Evolutionary conservation across 2,329 filamentous ascomycete species (phyloP), one percentile per base, ranked within the genome.

Genomic region (Calonectria hawksworthii): DNA sequence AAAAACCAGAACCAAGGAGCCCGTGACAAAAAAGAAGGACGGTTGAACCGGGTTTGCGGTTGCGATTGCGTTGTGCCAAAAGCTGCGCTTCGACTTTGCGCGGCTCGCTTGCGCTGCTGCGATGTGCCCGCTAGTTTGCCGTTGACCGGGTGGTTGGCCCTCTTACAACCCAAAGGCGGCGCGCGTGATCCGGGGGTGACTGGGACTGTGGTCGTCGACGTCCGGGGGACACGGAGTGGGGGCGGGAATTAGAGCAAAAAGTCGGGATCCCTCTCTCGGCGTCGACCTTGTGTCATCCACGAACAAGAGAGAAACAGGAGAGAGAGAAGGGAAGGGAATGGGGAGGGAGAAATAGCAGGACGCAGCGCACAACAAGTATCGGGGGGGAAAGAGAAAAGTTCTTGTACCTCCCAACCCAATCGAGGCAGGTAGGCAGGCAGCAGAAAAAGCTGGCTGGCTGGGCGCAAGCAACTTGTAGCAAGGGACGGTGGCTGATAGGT

Each of bases 281-380:
- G 67, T 74, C 72, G 66, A 70, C 64, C 74, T 70, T 77, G n/a
- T 79, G 74, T 59, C 41, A 64, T 70, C n/a, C 74, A 77, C 76
- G 76, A 70, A 73, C 78, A 69, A 72, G 70, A 75, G 51, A 52
- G 66, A 44, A 36, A 36, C 30, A 34, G 30, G 8, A 21, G 36
- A 34, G 68, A 50, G 18, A 41, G 52, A 64, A 66, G 51, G 14
- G 36, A 44, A 72, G 68, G 56, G 54, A 36, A 14, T 2, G 34
- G n/a, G 56, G 34, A 71, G 65, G 47, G 56, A 68, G 38, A 56
- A 65, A 70, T 41, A 30, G 28, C 32, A 36, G 41, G 38, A 72
- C 36, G 59, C 44, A 47, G 44, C 41, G 44, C n/a, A 47, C 44
- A 23, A 23, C 44, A 47, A 47, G 21, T 47, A 47, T 23, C n/a